Evolutionary conservation across 169 alveolate genomes (phyloP).

Genomic region (Eimeria brunetti): DNA sequence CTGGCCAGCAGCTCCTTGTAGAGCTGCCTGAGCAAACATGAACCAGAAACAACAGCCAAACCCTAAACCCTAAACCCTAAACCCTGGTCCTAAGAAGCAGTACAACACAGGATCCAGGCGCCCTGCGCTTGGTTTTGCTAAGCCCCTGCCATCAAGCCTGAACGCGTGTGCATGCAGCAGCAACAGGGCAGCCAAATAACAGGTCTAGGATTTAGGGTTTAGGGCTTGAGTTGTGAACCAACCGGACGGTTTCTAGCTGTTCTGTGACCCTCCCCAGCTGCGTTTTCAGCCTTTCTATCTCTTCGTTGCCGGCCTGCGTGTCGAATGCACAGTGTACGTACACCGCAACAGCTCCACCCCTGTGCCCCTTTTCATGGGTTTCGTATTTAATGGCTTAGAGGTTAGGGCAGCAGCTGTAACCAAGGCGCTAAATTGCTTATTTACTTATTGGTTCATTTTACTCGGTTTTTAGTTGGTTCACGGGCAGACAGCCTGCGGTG

Average conservation of each 20-base stretch:
- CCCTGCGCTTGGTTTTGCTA: neutral
- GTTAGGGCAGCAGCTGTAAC: too few species aligned
- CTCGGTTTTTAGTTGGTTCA: neutral
- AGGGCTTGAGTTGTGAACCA: neutral
- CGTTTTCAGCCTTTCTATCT: conserved; percentile 10
- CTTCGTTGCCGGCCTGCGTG: conserved; percentile 20
- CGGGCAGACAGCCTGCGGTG: neutral
- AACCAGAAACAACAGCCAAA: neutral
- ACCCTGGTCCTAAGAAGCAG: neutral
- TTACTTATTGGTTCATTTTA: neutral
- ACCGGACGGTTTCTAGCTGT: conserved; percentile 61
- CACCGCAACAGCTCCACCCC: neutral
- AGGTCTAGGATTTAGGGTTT: neutral
- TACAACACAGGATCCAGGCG: neutral
- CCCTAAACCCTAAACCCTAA: neutral
- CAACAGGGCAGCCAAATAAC: neutral
- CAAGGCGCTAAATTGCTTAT: neutral
- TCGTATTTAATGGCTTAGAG: neutral
- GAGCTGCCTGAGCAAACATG: neutral
- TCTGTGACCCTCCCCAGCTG: conserved; percentile 3
- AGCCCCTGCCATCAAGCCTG: neutral
- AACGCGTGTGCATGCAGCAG: neutral
- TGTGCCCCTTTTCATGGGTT: neutral
- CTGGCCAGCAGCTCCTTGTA: conserved; percentile 1
- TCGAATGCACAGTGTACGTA: neutral